Evolutionary conservation across 164 flowering plant genomes (phyloP), one percentile per base, ranked within the genome.

Genomic region (Liriodendron chinense): DNA sequence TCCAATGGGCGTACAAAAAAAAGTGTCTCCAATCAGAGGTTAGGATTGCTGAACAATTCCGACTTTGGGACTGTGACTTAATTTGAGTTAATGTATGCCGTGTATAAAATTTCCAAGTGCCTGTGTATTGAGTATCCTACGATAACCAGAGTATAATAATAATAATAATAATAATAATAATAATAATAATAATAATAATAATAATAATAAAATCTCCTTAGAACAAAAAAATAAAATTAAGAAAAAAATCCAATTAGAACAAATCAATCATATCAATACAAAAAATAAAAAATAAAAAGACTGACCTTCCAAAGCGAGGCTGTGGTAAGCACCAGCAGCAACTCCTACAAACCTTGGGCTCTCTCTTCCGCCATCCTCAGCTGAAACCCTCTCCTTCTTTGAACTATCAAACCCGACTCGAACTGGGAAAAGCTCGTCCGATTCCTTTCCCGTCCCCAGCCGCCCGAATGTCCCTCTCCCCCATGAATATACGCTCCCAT

Each of bases 301-400:
- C 47, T 18, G 47, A 92, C 96, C 96, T 80, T 89, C 84, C 77
- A 94, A 89, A 66, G 98, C 97, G 67, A 93, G 88, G 85, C 93
- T 93, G 76, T 94, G 98, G 81, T 94, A 94, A 78, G 94, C 92
- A 72, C 98, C 98, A 75, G 98, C 92, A 77, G 97, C 88, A 72
- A 94, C 77, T 9, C 82, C 94, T 9, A 93, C 88, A 78, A 92
- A 75, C 75, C 84, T 90, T 53, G 85, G 75, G 73, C 47, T 76
- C 68, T 76, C 69, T 14, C 66, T 59, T 26, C 59, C 57, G 14
- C n/a, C 24, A 13, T 23, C 69, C 67, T 72, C 70, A 8, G 26
- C 64, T 22, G 63, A 49, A 71, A 43, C 47, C 62, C 22, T 47
- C 21, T 34, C 53, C 72, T 79, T 76, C 57, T 14, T 69, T 3